Conservation (phyloP, 129 eudicot genomes). For the Lactuca sativa region DNA sequence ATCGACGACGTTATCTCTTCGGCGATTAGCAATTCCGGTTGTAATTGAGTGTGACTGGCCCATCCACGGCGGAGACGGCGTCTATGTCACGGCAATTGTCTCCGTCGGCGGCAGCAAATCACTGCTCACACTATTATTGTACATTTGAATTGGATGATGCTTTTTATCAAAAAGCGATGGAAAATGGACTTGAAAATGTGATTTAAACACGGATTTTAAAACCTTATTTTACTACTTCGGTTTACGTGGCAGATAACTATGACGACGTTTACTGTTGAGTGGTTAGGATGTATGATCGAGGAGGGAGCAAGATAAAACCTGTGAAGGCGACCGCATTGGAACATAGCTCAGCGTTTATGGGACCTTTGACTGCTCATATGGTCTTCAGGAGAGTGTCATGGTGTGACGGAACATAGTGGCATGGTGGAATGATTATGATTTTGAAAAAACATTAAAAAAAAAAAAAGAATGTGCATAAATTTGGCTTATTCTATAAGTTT, state of each 20-base stretch:
- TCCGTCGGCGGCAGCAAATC: constrained; percentile 10
- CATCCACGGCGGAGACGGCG: constrained; percentile 29
- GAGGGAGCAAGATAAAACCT: constrained; percentile 3
- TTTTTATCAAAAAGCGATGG: background rate
- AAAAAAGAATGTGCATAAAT: no score
- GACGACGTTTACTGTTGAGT: background rate
- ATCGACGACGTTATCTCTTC: constrained; percentile 8
- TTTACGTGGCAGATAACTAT: constrained; percentile 5
- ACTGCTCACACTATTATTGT: background rate
- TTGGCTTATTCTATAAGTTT: no score
- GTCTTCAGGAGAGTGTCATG: constrained; percentile 20
- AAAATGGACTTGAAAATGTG: constrained; percentile 14
- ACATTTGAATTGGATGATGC: background rate
- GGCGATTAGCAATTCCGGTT: constrained; percentile 17
- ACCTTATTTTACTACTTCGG: constrained; percentile 7
- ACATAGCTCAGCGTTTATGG: background rate
- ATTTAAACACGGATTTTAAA: constrained; percentile 18
- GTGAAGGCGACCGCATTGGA: constrained; percentile 6
- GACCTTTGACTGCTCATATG: constrained; percentile 14
- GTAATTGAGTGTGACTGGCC: constrained; percentile 27
- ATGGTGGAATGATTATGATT: background rate
- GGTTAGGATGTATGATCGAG: background rate
- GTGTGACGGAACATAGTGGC: constrained; percentile 9
- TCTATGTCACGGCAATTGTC: background rate
- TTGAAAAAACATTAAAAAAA: background rate